These are phyloP conservation scores for Alloteropsis semialata DNA, from an alignment of 176 grass and related monocot species.

Conservation along the genomic window DNA sequence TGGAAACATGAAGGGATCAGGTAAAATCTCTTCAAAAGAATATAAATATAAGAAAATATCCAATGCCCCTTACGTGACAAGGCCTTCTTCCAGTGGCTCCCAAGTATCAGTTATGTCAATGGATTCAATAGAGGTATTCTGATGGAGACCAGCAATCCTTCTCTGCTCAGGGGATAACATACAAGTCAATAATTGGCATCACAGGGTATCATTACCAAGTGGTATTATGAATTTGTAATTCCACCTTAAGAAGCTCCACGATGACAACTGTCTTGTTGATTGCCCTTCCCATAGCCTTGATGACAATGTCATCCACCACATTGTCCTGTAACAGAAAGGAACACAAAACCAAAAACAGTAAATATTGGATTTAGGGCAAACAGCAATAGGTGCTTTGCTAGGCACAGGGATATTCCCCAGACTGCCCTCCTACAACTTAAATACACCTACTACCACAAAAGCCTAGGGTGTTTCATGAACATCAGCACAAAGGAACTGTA, in stretches of 20 bases:
- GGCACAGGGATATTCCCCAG: not conserved
- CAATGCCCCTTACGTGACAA: slow-evolving; percentile 38
- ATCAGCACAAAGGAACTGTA: not conserved
- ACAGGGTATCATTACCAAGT: not conserved
- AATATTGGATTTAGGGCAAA: too few relatives aligned
- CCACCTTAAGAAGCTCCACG: slow-evolving; percentile 72
- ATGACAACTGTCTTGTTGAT: slow-evolving; percentile 67
- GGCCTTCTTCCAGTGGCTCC: slow-evolving; percentile 78
- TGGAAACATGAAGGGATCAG: not conserved
- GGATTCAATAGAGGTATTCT: slow-evolving; percentile 57
- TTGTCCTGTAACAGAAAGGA: slow-evolving; percentile 33
- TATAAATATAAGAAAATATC: not conserved
- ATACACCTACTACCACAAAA: not conserved
- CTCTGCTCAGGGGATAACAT: slow-evolving; percentile 38
- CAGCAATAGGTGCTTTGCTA: not conserved
- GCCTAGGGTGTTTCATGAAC: too few relatives aligned
- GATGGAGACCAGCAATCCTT: slow-evolving; percentile 66
- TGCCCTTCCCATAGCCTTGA: slow-evolving; percentile 78
- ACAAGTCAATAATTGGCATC: not conserved
- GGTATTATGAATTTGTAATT: not conserved
- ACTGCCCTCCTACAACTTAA: not conserved
- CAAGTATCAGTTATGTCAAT: slow-evolving; percentile 71
- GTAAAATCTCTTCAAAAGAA: not conserved
- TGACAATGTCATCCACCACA: slow-evolving; percentile 33
- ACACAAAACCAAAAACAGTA: not conserved